A percentile compares a stretch with the other conserved stretches of the same genome.
Evolutionary conservation across 768 basidiomycete species (phyloP).

Genomic region (Phallus indusiatus): DNA sequence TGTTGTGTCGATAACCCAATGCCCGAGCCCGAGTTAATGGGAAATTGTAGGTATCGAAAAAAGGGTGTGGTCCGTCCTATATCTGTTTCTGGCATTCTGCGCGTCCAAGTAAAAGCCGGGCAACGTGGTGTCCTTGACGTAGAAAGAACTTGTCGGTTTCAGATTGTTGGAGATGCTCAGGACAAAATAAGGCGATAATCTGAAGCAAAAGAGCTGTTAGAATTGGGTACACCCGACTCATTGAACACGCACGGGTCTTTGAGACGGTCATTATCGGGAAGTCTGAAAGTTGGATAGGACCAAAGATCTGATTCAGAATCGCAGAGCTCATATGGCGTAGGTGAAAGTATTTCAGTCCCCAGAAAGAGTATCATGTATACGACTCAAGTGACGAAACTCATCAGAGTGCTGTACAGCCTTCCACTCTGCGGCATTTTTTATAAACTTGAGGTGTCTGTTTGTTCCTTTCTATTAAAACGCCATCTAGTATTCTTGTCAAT

Average conservation of each 20-base stretch:
- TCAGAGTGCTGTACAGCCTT: neutral
- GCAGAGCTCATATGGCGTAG: neutral
- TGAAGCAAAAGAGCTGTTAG: neutral
- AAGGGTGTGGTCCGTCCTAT: neutral
- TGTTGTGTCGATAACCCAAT: neutral
- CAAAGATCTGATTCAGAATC: neutral
- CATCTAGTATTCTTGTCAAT: too few species aligned
- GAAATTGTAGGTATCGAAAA: neutral
- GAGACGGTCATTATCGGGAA: neutral
- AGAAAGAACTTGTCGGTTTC: neutral
- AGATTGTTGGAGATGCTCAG: neutral
- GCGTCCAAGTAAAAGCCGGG: neutral
- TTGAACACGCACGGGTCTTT: neutral
- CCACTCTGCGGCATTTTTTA: neutral
- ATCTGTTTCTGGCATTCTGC: too few species aligned
- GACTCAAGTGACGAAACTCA: neutral
- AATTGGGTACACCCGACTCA: neutral
- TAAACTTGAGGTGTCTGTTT: neutral
- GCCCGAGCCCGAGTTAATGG: neutral
- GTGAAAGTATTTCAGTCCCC: neutral
- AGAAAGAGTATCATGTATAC: neutral
- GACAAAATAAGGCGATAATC: neutral
- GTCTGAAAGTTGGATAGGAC: neutral
- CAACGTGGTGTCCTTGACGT: neutral
- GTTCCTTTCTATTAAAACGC: too few species aligned